phyloP scores from a whole-genome alignment of 2,329 filamentous ascomycete genomes.

The Fusarium nelsonii region DNA sequence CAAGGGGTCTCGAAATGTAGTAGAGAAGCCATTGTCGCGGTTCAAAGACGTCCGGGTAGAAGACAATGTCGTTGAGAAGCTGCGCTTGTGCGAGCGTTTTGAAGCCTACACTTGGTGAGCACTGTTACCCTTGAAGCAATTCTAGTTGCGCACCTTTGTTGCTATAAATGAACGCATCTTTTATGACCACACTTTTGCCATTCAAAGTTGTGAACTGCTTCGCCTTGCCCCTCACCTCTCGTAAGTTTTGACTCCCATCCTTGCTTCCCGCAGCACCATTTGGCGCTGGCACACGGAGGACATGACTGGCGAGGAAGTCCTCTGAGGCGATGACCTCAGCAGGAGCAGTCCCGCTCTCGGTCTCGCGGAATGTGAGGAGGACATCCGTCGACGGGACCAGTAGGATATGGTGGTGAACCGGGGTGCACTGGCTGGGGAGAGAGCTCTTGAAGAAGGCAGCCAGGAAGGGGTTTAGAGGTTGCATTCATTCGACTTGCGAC shows the following conservation, averaged over 20 bases:
- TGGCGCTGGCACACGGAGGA: slow-evolving; percentile 81
- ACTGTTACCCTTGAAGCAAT: slow-evolving; percentile 7
- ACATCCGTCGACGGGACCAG: slow-evolving; percentile 95
- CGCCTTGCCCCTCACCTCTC: slow-evolving; percentile 91
- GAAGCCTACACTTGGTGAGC: slow-evolving; percentile 73
- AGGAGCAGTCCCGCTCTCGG: slow-evolving; percentile 82
- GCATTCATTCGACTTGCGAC: slow-evolving; percentile 71
- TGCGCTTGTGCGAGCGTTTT: slow-evolving; percentile 91
- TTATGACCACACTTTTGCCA: slow-evolving; percentile 91
- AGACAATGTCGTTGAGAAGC: slow-evolving; percentile 84
- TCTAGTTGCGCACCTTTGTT: slow-evolving; percentile 79
- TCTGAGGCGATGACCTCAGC: slow-evolving; percentile 88
- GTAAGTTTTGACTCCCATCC: slow-evolving; percentile 72
- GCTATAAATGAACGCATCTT: slow-evolving; percentile 91
- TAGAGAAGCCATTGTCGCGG: slow-evolving; percentile 96
- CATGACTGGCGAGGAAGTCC: slow-evolving; percentile 97
- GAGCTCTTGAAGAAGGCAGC: slow-evolving; percentile 98
- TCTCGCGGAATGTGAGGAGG: slow-evolving; percentile 87
- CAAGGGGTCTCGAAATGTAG: slow-evolving; percentile 90
- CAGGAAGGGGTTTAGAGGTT: slow-evolving; percentile 98
- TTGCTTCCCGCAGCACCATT: slow-evolving; percentile 65
- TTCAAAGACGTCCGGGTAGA: slow-evolving; percentile 90
- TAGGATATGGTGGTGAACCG: slow-evolving; percentile 91
- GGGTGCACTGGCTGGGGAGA: slow-evolving; percentile 89
- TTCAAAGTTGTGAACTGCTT: slow-evolving; percentile 95